Conservation (phyloP, 163 green algal species). For the Chlamydomonas reinhardtii region DNA sequence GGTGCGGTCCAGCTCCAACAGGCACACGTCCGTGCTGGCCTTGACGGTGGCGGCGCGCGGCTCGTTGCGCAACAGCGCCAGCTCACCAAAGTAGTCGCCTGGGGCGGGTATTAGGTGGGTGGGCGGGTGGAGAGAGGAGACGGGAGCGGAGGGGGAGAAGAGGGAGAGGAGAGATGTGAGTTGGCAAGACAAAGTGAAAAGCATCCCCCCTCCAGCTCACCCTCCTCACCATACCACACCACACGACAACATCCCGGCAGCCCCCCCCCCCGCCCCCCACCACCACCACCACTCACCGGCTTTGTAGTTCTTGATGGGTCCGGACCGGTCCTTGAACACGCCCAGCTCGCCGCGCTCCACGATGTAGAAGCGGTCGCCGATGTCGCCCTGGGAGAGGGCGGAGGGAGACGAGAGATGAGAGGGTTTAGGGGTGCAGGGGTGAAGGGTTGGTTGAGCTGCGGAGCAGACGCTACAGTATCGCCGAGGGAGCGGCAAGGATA, state of each 20-base stretch:
- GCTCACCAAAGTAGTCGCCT: slow-evolving; percentile 91
- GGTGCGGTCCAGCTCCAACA: slow-evolving; percentile 66
- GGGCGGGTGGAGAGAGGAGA: neutral
- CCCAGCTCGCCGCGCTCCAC: slow-evolving; percentile 86
- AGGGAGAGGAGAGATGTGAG: too few species aligned
- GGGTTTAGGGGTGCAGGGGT: too few species aligned
- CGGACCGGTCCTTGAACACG: slow-evolving; percentile 67
- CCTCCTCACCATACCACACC: neutral
- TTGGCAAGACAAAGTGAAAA: too few species aligned
- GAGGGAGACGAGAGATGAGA: too few species aligned
- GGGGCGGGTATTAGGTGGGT: slow-evolving; percentile 15
- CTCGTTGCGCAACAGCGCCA: slow-evolving; percentile 85
- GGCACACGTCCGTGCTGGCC: slow-evolving; percentile 52
- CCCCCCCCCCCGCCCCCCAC: too few species aligned
- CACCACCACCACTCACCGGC: slow-evolving; percentile 23
- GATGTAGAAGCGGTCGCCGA: slow-evolving; percentile 89
- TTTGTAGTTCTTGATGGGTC: slow-evolving; percentile 58
- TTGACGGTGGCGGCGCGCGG: slow-evolving; percentile 80
- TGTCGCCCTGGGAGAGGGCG: slow-evolving; percentile 52
- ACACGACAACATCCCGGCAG: neutral
- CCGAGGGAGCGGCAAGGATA: too few species aligned
- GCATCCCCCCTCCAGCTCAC: too few species aligned
- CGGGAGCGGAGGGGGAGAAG: neutral
- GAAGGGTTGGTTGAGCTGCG: too few species aligned
- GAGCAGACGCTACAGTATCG: too few species aligned